These are phyloP conservation scores for Aspergillus conjunctus DNA, from an alignment of 495 filamentous ascomycete species.

Conservation along the genomic window DNA sequence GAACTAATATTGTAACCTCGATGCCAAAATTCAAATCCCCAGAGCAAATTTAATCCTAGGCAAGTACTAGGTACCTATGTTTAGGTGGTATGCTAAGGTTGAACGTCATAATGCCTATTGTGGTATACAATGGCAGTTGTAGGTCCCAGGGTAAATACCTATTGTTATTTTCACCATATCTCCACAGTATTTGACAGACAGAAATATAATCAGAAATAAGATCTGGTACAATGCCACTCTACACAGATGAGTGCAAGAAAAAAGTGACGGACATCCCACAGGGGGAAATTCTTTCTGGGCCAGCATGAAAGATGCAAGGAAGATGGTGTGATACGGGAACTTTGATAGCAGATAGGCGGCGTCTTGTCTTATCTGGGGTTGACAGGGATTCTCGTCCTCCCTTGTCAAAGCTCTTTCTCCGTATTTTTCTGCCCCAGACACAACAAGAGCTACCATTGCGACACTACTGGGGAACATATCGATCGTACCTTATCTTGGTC, in stretches of 20 bases:
- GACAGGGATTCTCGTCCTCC: background rate
- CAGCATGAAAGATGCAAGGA: background rate
- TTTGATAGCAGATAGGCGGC: background rate
- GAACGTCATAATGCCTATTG: background rate
- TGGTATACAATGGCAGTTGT: background rate
- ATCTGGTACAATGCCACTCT: background rate
- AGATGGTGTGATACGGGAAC: background rate
- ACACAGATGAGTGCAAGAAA: background rate
- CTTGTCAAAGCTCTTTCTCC: background rate
- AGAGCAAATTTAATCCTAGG: background rate
- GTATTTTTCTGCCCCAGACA: background rate
- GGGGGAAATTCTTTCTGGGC: background rate
- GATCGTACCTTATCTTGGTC: background rate
- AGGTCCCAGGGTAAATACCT: background rate
- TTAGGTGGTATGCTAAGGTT: conserved; percentile 6
- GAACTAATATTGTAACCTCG: background rate
- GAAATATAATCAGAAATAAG: background rate
- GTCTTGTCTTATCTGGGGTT: background rate
- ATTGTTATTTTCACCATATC: background rate
- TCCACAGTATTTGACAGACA: background rate
- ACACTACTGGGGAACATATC: background rate
- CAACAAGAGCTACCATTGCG: background rate
- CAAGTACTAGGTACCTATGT: background rate
- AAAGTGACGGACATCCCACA: background rate
- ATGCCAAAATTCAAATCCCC: background rate